These are phyloP conservation scores for Amaranthus hypochondriacus DNA, from an alignment of 148 eudicot genomes.

Conservation along the genomic window DNA sequence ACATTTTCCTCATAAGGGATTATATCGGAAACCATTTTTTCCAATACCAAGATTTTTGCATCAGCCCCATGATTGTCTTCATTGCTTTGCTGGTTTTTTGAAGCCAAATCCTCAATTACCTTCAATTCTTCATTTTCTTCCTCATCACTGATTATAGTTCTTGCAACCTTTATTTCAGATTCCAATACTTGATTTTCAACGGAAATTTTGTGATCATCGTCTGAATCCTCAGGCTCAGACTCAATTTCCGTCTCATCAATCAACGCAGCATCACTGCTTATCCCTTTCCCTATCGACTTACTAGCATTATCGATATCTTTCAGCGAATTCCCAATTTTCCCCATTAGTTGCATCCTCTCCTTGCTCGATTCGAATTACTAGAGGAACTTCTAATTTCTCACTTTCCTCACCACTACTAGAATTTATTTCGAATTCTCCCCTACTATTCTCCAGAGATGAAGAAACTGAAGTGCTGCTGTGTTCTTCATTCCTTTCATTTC, in stretches of 20 bases:
- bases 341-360: constrained; percentile 30
- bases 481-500: constrained; percentile 35
- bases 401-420: constrained; percentile 28
- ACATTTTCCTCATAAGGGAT: constrained; percentile 2
- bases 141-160: too few relatives aligned
- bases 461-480: constrained; percentile 31
- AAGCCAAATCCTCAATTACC: background rate
- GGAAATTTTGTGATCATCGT: constrained; percentile 8
- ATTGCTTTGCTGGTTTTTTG: constrained; percentile 12
- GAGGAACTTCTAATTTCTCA: constrained; percentile 19
- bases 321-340: constrained; percentile 21
- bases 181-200: constrained; percentile 10
- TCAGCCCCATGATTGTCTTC: constrained; percentile 13
- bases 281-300: constrained; percentile 20
- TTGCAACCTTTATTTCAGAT: too few relatives aligned
- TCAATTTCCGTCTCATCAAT: too few relatives aligned
- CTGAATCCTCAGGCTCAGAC: constrained; percentile 2
- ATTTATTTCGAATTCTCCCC: constrained; percentile 32
- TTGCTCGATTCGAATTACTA: constrained; percentile 27
- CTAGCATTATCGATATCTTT: constrained; percentile 34
- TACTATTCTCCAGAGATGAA: constrained; percentile 25
- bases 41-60: constrained; percentile 9
- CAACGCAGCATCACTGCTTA: constrained; percentile 5
- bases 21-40: constrained; percentile 7
- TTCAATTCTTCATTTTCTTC: too few relatives aligned